Percentiles rank a stretch among this genome's conserved stretches.
phyloP scores from a whole-genome alignment of 495 filamentous ascomycete species.

The Trichoderma gamsii region DNA sequence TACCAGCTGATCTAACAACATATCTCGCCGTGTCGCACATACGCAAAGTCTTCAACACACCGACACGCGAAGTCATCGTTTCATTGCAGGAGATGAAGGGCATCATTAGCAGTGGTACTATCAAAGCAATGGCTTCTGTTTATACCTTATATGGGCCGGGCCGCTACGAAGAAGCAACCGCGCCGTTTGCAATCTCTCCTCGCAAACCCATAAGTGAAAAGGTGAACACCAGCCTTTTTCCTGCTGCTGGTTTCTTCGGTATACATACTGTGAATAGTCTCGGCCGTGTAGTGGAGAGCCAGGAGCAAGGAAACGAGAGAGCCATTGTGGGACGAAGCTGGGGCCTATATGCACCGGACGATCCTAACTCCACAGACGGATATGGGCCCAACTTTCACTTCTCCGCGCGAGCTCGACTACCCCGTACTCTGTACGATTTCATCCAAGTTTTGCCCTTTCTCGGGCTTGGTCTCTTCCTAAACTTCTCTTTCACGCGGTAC shows the following conservation, averaged over 20 bases:
- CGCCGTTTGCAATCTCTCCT: not conserved
- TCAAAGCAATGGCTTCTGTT: not conserved
- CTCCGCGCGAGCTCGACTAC: not conserved
- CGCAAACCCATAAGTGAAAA: not conserved
- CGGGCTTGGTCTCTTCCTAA: not conserved
- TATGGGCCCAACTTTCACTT: not conserved
- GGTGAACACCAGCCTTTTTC: not conserved
- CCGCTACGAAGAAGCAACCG: not conserved
- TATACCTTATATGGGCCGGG: not conserved
- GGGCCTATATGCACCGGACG: not conserved
- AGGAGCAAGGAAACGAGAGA: not conserved
- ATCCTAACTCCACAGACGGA: not conserved
- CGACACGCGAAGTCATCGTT: not conserved
- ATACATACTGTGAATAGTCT: not conserved
- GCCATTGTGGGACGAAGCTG: not conserved
- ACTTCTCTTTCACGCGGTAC: not conserved
- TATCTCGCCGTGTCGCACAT: not conserved
- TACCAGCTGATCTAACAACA: not conserved
- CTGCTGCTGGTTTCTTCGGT: not conserved
- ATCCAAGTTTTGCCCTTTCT: not conserved
- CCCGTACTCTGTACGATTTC: not conserved
- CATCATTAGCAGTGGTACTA: not conserved
- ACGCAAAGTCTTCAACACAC: not conserved
- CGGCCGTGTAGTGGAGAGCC: not conserved
- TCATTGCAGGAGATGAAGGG: not conserved